Conservation (phyloP, 2,329 filamentous ascomycete species). For the Fusarium tanahbumbuense region DNA sequence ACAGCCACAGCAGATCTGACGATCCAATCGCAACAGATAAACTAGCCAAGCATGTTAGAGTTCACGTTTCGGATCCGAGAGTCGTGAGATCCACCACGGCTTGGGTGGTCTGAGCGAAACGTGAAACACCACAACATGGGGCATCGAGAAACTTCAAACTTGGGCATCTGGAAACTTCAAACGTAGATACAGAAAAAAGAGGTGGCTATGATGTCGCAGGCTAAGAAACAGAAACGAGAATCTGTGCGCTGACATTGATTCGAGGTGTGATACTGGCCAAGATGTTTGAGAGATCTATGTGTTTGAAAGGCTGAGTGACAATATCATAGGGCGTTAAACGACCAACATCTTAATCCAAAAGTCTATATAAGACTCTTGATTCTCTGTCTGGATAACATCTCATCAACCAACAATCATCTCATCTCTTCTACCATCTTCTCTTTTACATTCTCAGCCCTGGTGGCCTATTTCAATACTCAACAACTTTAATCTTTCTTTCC, state of each 20-base stretch:
- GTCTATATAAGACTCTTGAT: conserved; percentile 5
- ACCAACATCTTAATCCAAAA: not conserved
- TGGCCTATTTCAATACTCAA: not conserved
- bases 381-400: not conserved
- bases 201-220: not conserved
- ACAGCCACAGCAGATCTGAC: not conserved
- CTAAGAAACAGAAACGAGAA: conserved; percentile 8
- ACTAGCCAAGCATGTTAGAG: conserved; percentile 5
- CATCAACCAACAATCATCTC: not conserved
- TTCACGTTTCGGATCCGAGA: conserved; percentile 1
- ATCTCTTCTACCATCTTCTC: not conserved
- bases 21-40: conserved; percentile 15
- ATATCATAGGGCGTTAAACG: not conserved
- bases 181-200: not conserved
- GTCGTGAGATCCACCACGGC: not conserved
- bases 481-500: not conserved
- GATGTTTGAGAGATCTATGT: not conserved
- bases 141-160: conserved; percentile 7
- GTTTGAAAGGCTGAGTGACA: not conserved
- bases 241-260: not conserved
- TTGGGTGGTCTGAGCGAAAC: conserved; percentile 25
- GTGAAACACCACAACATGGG: conserved; percentile 15
- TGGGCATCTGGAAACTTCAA: not conserved
- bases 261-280: not conserved
- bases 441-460: not conserved